These are phyloP conservation scores for Boletus bicolor DNA, from an alignment of 768 basidiomycete genomes.

Conservation along the genomic window DNA sequence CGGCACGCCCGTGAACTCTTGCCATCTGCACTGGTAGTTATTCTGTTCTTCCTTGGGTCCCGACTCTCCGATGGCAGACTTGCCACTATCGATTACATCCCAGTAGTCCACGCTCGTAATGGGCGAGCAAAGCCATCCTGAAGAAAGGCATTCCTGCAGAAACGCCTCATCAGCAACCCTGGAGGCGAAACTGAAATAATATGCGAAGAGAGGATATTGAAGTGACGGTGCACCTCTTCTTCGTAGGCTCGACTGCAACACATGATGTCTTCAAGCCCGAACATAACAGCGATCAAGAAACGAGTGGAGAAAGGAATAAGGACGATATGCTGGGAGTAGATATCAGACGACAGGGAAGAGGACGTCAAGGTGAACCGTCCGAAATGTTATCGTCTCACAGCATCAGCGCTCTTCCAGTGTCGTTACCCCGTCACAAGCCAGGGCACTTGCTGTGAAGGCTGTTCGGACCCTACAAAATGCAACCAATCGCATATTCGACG, in stretches of 20 bases:
- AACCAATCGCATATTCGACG: background rate
- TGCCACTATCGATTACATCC: background rate
- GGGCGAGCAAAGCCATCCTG: background rate
- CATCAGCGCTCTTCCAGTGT: background rate
- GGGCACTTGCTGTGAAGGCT: slow-evolving; percentile 1
- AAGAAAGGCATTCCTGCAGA: background rate
- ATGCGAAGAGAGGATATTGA: background rate
- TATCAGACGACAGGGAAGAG: background rate
- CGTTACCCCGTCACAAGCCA: background rate
- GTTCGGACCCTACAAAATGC: background rate
- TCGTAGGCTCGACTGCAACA: background rate
- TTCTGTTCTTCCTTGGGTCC: no score
- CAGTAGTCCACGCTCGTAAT: background rate
- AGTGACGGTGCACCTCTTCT: background rate
- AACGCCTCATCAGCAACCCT: background rate
- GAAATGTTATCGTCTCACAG: background rate
- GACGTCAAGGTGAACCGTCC: background rate
- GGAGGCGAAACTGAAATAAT: background rate
- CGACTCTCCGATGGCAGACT: background rate
- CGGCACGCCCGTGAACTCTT: background rate
- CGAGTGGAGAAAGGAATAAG: background rate
- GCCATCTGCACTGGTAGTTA: no score
- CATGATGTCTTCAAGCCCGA: background rate
- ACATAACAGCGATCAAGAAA: background rate
- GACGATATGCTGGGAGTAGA: background rate